Conservation (phyloP, 2,329 filamentous ascomycete species). For the Aspergillus ochraceoroseus region DNA sequence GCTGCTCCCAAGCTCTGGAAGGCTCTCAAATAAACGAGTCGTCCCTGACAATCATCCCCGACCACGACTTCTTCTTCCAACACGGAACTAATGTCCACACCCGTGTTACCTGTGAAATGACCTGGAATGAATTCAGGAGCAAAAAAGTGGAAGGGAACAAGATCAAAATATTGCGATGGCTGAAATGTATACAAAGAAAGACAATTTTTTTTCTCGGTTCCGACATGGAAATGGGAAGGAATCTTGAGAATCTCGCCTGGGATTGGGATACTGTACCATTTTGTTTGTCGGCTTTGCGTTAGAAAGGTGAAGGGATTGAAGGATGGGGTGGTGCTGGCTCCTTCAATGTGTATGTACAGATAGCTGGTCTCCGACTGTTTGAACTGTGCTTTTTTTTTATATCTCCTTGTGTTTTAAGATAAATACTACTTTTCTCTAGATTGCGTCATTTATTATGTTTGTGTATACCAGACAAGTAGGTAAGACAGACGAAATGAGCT, state of each 20-base stretch:
- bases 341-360: conserved; percentile 40
- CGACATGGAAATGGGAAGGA: neutral
- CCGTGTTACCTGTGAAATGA: conserved; percentile 3
- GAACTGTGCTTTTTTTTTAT: conserved; percentile 36
- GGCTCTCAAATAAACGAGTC: conserved; percentile 70
- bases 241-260: conserved; percentile 7
- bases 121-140: conserved; percentile 3
- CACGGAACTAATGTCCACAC: conserved; percentile 20
- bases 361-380: conserved; percentile 39
- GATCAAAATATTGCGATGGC: neutral
- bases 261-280: conserved; percentile 16
- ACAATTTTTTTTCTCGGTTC: neutral
- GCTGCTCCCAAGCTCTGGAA: conserved; percentile 95
- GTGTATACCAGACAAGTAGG: neutral
- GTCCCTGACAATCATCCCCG: conserved; percentile 13
- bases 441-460: neutral
- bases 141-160: conserved; percentile 5
- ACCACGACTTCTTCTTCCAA: conserved; percentile 17
- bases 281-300: conserved; percentile 12
- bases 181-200: neutral
- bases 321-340: conserved; percentile 20
- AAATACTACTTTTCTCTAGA: conserved; percentile 33
- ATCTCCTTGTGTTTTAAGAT: conserved; percentile 30
- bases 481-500: neutral
- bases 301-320: conserved; percentile 10